A percentile compares a stretch with the other conserved stretches of the same genome.
Conservation (phyloP, 2,329 filamentous ascomycete genomes). For the Microascus cirrosus region DNA sequence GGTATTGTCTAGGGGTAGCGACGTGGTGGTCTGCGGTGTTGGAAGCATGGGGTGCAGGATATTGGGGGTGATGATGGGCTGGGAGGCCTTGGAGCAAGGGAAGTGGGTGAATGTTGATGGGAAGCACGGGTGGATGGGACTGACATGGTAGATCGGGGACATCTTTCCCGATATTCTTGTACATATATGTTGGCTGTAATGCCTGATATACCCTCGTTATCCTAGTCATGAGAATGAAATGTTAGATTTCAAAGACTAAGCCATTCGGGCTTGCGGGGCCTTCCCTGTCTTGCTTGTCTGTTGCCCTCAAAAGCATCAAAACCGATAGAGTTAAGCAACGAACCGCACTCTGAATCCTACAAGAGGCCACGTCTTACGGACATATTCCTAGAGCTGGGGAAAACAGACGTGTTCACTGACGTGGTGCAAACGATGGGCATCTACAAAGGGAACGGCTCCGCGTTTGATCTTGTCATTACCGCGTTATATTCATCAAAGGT, state of each 20-base stretch:
- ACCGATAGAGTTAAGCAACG: no score
- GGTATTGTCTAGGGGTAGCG: slow-evolving; percentile 56
- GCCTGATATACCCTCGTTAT: neutral
- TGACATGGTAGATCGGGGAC: slow-evolving; percentile 18
- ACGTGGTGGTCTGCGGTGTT: slow-evolving; percentile 66
- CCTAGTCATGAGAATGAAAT: neutral
- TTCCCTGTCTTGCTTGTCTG: no score
- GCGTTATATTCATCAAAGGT: neutral
- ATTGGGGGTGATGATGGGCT: slow-evolving; percentile 78
- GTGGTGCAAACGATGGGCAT: neutral
- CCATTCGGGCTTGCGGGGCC: no score
- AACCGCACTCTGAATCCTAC: no score
- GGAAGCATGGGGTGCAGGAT: slow-evolving; percentile 63
- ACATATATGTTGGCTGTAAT: neutral
- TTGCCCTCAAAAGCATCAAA: no score
- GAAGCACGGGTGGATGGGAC: slow-evolving; percentile 47
- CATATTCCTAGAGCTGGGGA: no score
- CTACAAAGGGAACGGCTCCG: neutral
- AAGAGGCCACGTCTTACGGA: no score
- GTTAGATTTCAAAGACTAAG: no score
- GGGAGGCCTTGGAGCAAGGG: slow-evolving; percentile 48
- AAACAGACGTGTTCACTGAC: no score
- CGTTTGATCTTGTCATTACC: neutral
- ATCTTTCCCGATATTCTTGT: neutral
- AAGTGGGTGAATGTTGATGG: slow-evolving; percentile 76